Evolutionary conservation across 768 basidiomycete genomes (phyloP).

Genomic region (Phylloporus rhodoxanthus): DNA sequence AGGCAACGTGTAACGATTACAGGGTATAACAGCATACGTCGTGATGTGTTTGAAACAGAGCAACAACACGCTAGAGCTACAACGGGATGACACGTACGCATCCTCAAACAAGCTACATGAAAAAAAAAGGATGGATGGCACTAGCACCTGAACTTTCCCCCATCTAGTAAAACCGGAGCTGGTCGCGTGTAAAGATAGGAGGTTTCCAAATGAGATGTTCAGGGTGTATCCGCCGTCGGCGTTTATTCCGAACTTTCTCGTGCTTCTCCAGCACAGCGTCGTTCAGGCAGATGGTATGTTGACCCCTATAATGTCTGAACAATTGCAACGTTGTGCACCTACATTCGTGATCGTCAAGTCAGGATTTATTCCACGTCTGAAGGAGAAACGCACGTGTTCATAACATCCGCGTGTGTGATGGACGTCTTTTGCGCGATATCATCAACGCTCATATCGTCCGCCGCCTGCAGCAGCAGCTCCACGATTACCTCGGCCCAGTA

Average conservation of each 20-base stretch:
- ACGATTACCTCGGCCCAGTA: conserved; percentile 98
- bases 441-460: conserved; percentile 83
- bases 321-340: conserved; percentile 93
- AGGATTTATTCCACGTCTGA: not conserved
- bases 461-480: conserved; percentile 70
- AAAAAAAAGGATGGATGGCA: not conserved
- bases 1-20: conserved; percentile 9
- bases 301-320: conserved; percentile 94
- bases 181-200: conserved; percentile 85
- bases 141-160: not conserved
- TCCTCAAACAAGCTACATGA: not conserved
- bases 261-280: conserved; percentile 89
- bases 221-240: conserved; percentile 70
- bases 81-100: conserved; percentile 7
- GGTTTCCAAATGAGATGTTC: conserved; percentile 90
- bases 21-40: conserved; percentile 13
- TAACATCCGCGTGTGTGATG: conserved; percentile 92
- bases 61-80: conserved; percentile 22
- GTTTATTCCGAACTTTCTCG: conserved; percentile 76
- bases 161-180: conserved; percentile 58
- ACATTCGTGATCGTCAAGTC: conserved; percentile 14
- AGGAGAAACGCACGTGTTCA: conserved; percentile 82
- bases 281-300: conserved; percentile 88
- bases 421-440: conserved; percentile 95
- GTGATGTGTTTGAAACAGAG: conserved; percentile 5